Percentiles rank a stretch among this genome's conserved stretches.
Evolutionary conservation across 2,329 filamentous ascomycete genomes (phyloP).

Genomic region (Phialophora chinensis): DNA sequence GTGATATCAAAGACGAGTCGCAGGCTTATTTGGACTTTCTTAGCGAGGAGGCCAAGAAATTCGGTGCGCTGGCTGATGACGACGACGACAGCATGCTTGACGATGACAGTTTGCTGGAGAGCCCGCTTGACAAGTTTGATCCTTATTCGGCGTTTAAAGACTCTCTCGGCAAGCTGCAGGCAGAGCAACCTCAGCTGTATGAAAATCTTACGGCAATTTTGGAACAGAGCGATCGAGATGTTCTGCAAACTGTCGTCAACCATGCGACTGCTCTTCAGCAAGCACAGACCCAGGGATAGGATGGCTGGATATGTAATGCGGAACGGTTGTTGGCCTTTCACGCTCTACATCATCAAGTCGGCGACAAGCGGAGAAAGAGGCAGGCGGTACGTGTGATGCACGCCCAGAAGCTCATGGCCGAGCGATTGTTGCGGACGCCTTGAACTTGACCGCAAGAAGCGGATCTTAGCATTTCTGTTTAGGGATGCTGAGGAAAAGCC

Average conservation of each 20-base stretch:
- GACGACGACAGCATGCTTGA: slow-evolving; percentile 90
- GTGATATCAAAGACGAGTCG: slow-evolving; percentile 84
- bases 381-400: neutral
- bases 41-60: slow-evolving; percentile 90
- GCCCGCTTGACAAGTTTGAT: slow-evolving; percentile 92
- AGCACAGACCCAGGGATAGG: slow-evolving; percentile 17
- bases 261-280: slow-evolving; percentile 56
- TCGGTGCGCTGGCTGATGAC: slow-evolving; percentile 71
- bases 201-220: slow-evolving; percentile 78
- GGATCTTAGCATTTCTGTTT: neutral
- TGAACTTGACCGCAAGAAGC: neutral
- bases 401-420: neutral
- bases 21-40: slow-evolving; percentile 95
- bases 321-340: neutral
- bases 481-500: neutral
- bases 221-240: slow-evolving; percentile 76
- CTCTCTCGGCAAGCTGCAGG: slow-evolving; percentile 81
- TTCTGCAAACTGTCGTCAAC: slow-evolving; percentile 78
- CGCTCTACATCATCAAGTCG: neutral
- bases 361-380: neutral
- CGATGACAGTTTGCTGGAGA: slow-evolving; percentile 90
- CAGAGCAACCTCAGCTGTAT: slow-evolving; percentile 89
- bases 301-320: neutral
- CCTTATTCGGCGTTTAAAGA: slow-evolving; percentile 88
- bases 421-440: neutral